These are phyloP conservation scores for Ceratorhiza oryzae-sativae DNA, from an alignment of 1,284 basidiomycete species.

Conservation along the genomic window DNA sequence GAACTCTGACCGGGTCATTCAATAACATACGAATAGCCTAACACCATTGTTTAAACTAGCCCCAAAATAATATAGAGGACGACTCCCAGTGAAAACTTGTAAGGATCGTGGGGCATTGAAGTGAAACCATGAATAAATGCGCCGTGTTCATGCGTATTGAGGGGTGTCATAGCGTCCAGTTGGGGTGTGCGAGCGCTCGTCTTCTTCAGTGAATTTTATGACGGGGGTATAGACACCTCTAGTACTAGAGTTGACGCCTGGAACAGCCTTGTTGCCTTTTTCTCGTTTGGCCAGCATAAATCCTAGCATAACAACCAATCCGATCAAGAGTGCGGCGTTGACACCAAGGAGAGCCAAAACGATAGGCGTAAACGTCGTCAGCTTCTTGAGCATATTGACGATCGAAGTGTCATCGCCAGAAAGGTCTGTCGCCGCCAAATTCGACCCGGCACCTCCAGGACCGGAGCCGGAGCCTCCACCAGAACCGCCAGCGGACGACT, in stretches of 20 bases:
- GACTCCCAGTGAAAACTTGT: no score
- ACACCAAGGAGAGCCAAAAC: slow-evolving; percentile 41
- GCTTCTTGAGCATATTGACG: slow-evolving; percentile 14
- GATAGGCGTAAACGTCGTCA: slow-evolving; percentile 37
- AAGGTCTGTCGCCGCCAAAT: slow-evolving; percentile 2
- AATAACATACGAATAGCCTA: no score
- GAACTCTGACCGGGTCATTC: no score
- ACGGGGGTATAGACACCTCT: slow-evolving; percentile 24
- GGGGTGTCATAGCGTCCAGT: slow-evolving; percentile 14
- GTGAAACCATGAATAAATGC: no score
- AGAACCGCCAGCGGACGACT: slow-evolving; percentile 14
- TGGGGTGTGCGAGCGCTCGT: slow-evolving; percentile 6
- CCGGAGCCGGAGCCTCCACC: slow-evolving; percentile 66
- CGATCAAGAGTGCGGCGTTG: slow-evolving; percentile 40
- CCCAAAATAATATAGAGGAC: no score
- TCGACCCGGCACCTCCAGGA: slow-evolving; percentile 46
- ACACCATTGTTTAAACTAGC: no score
- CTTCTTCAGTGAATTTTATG: slow-evolving; percentile 23
- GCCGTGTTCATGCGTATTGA: not conserved
- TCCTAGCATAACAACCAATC: slow-evolving; percentile 19
- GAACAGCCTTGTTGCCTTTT: not conserved
- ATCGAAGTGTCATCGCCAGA: slow-evolving; percentile 21
- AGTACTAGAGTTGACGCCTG: not conserved
- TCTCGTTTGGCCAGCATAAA: not conserved
- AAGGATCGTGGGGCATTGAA: no score